phyloP scores from a whole-genome alignment of 2,329 filamentous ascomycete species.

The Fusarium multiceps region DNA sequence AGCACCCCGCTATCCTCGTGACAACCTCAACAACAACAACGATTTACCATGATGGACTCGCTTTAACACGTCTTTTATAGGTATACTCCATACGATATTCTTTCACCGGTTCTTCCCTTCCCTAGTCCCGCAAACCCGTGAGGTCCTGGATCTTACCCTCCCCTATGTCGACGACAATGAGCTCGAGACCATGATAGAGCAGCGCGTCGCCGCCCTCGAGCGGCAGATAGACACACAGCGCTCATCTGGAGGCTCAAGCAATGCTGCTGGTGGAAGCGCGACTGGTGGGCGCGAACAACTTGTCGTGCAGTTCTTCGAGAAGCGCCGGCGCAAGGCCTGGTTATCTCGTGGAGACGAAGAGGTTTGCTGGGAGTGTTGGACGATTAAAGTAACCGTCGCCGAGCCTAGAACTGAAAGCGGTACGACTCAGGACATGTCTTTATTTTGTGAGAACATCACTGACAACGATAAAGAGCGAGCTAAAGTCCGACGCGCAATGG shows the following conservation, averaged over 20 bases:
- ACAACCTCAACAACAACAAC: slow-evolving; percentile 11
- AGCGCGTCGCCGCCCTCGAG: slow-evolving; percentile 81
- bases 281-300: slow-evolving; percentile 79
- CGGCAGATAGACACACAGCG: slow-evolving; percentile 77
- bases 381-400: slow-evolving; percentile 90
- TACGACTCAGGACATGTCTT: slow-evolving; percentile 55
- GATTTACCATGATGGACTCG: not conserved
- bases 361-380: slow-evolving; percentile 97
- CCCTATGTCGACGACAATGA: slow-evolving; percentile 91
- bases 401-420: slow-evolving; percentile 89
- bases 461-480: slow-evolving; percentile 71
- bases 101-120: slow-evolving; percentile 98
- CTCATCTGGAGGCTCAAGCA: slow-evolving; percentile 46
- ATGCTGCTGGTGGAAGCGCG: slow-evolving; percentile 19
- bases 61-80: slow-evolving; percentile 56
- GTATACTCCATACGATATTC: slow-evolving; percentile 96
- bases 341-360: slow-evolving; percentile 88
- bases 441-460: not conserved
- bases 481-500: slow-evolving; percentile 91
- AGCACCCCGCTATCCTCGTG: slow-evolving; percentile 29
- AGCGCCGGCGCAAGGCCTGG: slow-evolving; percentile 83
- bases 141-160: slow-evolving; percentile 89
- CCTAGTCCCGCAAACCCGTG: slow-evolving; percentile 82
- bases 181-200: slow-evolving; percentile 92
- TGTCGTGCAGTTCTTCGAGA: slow-evolving; percentile 94